Base-by-base conservation (phyloP, 176 grass and related monocot species). In the Alloteropsis semialata region DNA sequence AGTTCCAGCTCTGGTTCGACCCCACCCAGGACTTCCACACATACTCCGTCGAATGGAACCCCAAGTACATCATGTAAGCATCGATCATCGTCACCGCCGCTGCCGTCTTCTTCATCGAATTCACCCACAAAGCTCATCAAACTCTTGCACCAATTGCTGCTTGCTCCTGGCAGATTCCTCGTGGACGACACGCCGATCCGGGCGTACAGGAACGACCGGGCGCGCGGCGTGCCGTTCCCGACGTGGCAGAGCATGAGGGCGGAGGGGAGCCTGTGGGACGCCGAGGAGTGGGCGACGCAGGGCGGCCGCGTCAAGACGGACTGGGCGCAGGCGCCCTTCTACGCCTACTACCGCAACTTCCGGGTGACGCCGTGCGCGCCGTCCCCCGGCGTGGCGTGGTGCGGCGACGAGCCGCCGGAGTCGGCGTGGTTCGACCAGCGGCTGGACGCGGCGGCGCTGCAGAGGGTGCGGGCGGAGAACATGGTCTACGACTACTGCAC, bases 271-370 rank as follows among this genome's bases (percentile, higher is more conserved):
- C 65, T 91, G 12, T 92, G 86, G 90, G 56, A 88, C 78, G 90
- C 90, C 33, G 86, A 92, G n/a, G 92, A 92, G 21, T 97, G 94
- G 94, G 94, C 91, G 5, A 97, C 94, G 39, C 87, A 90, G 64
- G 94, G 89, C 2, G 94, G 94, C 0, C 83, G 88, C 37, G 64
- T 92, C 78, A 97, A 97, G 82, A 94, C 91, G 15, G 82, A 97
- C 80, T 94, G 87, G 87, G 14, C 49, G 18, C 69, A 5, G 39
- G 68, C 69, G 41, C 87, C 87, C 0, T 84, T 89, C 87, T 89
- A 75, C 69, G 87, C 87, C 9, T 74, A 75, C 76, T 89, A 89
- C 81, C 81, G 87, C 17, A 58, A 74, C 48, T 53, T 84, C 59
- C 58, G 75, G 0, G 76, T 75, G 4, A 59, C 81, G 68, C 51